Evolutionary conservation across 139 green algal genomes (phyloP), one percentile per base, ranked within the genome.

Genomic region (Micractinium conductrix): DNA sequence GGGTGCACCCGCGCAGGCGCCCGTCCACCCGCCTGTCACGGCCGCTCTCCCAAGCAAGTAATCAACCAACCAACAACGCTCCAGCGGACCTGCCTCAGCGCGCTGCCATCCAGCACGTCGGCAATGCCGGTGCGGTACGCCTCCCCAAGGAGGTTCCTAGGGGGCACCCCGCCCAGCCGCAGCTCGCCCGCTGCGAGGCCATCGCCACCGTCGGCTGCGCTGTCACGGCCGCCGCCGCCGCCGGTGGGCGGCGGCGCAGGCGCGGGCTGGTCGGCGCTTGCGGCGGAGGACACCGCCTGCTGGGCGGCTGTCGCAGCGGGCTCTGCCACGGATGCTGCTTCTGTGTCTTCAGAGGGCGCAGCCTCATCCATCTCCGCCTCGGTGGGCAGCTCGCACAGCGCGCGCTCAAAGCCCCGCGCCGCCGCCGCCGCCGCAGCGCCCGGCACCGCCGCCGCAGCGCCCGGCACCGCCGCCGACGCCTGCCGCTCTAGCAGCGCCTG

Each of bases 351-450:
- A 40, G 16, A 42, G 28, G 45, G 72, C 6, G 28, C 72, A 17
- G 72, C 72, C 12, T 35, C 72, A 2, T 79, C 72, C 72, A 79
- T 17, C 72, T 79, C 44, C 6, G 21, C 48, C 48, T 80, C 74
- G 17, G 44, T 80, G 48, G 74, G 48, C 33, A 80, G 74, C 33
- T 65, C 48, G 19, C 22, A 21, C 8, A 80, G 45, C n/a, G 74
- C 74, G 2, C 21, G 33, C 0, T 21, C 74, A 44, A 80, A 44
- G 48, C 74, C 48, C 40, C 69, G 74, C 50, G 74, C 38, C 28
- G 5, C 24, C 30, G 37, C 76, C 28, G 38, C 76, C 60, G 76
- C 38, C 69, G 74, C 48, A n/a, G 24, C 6, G 7, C 24, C 22
- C 4, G 26, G 16, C 38, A 40, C 3, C 30, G 24, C 30, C 6